A percentile compares a stretch with the other conserved stretches of the same genome.
phyloP scores from a whole-genome alignment of 371 early-diverging fungal genomes.

The Lichtheimia ramosa region DNA sequence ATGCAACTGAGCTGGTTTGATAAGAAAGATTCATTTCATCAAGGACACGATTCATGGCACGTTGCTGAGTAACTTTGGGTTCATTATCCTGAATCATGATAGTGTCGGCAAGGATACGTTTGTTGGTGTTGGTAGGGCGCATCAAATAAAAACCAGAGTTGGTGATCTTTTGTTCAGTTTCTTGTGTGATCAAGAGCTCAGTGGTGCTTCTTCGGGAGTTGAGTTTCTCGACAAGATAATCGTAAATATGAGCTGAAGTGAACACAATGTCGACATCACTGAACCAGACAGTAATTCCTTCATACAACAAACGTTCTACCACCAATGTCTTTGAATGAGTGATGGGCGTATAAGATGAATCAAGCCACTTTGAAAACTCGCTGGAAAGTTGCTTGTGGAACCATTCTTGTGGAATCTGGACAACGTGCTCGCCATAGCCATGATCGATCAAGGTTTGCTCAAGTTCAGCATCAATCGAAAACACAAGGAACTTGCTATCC shows the following conservation, averaged over 20 bases:
- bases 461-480: conserved; percentile 36
- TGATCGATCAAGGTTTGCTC: conserved; percentile 18
- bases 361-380: conserved; percentile 29
- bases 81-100: conserved; percentile 46
- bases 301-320: conserved; percentile 38
- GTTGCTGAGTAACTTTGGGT: conserved; percentile 48
- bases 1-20: conserved; percentile 36
- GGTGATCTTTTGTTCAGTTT: conserved; percentile 39
- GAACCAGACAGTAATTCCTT: conserved; percentile 48
- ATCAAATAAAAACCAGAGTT: conserved; percentile 54
- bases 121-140: conserved; percentile 42
- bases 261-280: conserved; percentile 54
- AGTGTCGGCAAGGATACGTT: conserved; percentile 40
- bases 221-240: conserved; percentile 38
- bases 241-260: conserved; percentile 37
- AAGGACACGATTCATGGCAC: conserved; percentile 46
- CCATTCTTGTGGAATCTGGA: conserved; percentile 36
- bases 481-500: conserved; percentile 26
- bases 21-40: conserved; percentile 42
- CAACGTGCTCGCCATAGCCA: conserved; percentile 31
- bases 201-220: conserved; percentile 28
- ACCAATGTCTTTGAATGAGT: conserved; percentile 39
- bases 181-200: conserved; percentile 42
- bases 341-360: conserved; percentile 31
- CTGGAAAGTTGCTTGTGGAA: conserved; percentile 29